A percentile compares a stretch with the other conserved stretches of the same genome.
Conservation (phyloP, 1,139 yeast species). For the Lodderomyces theae region DNA sequence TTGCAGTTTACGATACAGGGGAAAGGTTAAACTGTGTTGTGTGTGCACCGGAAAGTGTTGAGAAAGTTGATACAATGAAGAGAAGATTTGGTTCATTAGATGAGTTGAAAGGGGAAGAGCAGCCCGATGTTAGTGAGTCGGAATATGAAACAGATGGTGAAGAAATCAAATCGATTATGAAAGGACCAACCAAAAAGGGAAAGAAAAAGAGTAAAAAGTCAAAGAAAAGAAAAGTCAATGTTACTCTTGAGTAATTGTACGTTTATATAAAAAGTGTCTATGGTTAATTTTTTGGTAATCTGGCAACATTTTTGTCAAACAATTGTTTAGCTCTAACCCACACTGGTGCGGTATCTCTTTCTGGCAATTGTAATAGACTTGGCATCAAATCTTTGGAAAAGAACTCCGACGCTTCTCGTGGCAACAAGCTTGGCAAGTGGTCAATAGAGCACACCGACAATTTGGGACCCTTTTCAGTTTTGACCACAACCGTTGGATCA, state of each 20-base stretch:
- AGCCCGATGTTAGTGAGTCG: conserved; percentile 47
- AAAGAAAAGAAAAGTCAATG: conserved; percentile 44
- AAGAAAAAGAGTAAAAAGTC: conserved; percentile 36
- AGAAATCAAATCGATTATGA: conserved; percentile 46
- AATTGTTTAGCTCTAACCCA: conserved; percentile 87
- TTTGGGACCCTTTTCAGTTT: conserved; percentile 76
- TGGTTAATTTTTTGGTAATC: conserved; percentile 31
- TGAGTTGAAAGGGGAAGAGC: conserved; percentile 18
- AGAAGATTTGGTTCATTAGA: conserved; percentile 51
- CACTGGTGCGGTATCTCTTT: conserved; percentile 78
- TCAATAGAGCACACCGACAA: conserved; percentile 94
- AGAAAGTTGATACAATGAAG: conserved; percentile 68
- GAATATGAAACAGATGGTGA: conserved; percentile 67
- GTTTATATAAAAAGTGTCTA: background rate
- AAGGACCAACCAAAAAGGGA: conserved; percentile 41
- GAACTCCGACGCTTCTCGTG: conserved; percentile 94
- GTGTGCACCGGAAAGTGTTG: conserved; percentile 75
- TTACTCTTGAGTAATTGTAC: conserved; percentile 47
- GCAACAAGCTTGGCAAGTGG: conserved; percentile 90
- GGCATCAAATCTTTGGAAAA: conserved; percentile 87
- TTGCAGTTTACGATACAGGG: conserved; percentile 90
- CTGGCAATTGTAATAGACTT: conserved; percentile 76
- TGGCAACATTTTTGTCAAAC: conserved; percentile 78
- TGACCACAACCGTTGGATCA: conserved; percentile 84
- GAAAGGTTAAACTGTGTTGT: conserved; percentile 88